Evolutionary conservation across 495 filamentous ascomycete species (phyloP).

Genomic region (Pyronema omphalodes): DNA sequence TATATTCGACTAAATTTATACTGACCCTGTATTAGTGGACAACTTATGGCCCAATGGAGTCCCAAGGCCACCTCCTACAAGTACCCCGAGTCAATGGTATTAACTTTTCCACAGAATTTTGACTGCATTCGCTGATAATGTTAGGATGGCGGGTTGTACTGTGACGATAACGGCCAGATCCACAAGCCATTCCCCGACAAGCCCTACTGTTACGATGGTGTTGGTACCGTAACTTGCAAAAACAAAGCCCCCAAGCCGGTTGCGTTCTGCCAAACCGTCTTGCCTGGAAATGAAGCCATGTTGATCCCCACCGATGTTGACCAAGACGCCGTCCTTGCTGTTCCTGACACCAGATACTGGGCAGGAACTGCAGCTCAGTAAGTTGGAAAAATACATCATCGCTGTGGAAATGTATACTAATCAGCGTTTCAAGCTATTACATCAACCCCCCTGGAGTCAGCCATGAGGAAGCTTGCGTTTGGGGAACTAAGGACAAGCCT

Average conservation of each 20-base stretch:
- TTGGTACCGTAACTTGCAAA: conserved; percentile 40
- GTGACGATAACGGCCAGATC: conserved; percentile 45
- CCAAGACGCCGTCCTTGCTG: conserved; percentile 39
- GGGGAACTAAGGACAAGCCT: conserved; percentile 46
- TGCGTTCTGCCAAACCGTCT: conserved; percentile 65
- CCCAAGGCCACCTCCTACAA: conserved; percentile 45
- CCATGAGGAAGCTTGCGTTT: conserved; percentile 44
- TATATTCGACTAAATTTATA: background rate
- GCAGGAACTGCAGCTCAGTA: conserved; percentile 56
- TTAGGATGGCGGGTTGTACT: conserved; percentile 62
- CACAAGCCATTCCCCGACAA: conserved; percentile 51
- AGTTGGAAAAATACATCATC: conserved; percentile 12
- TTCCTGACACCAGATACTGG: conserved; percentile 57
- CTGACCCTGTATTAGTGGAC: conserved; percentile 27
- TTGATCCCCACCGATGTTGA: conserved; percentile 56
- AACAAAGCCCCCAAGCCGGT: conserved; percentile 46
- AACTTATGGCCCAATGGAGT: conserved; percentile 70
- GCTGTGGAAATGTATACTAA: conserved; percentile 7
- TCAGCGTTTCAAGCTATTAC: conserved; percentile 39
- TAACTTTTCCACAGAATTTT: background rate
- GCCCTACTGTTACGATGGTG: conserved; percentile 55
- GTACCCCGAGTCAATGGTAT: conserved; percentile 58
- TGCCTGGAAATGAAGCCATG: conserved; percentile 81
- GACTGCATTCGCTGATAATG: background rate
- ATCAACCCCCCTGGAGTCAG: conserved; percentile 56